Conservation (phyloP, 2,329 filamentous ascomycete species). For the Capronia americana region DNA sequence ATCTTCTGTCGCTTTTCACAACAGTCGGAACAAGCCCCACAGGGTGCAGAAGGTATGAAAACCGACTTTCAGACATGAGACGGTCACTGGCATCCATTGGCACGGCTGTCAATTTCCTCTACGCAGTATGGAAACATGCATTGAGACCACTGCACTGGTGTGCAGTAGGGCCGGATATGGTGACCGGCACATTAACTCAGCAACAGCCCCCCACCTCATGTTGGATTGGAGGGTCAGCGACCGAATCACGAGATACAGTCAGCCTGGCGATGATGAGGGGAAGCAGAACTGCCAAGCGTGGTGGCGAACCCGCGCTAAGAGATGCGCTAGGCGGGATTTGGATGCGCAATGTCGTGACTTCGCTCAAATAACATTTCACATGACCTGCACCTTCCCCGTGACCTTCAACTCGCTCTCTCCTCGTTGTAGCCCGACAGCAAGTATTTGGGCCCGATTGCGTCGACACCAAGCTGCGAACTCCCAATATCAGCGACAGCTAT, state of each 20-base stretch:
- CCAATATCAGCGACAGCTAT: conserved; percentile 6
- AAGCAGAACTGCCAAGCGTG: not conserved
- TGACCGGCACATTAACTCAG: not conserved
- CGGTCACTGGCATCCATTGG: too few relatives aligned
- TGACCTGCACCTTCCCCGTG: conserved; percentile 16
- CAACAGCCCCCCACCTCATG: not conserved
- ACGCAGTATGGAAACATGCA: not conserved
- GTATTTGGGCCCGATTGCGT: not conserved
- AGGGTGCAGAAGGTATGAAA: not conserved
- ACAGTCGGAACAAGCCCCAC: not conserved
- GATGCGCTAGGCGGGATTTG: conserved; percentile 3
- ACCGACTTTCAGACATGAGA: not conserved
- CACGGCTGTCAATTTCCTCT: too few relatives aligned
- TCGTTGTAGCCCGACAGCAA: not conserved
- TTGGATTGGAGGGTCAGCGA: conserved; percentile 11
- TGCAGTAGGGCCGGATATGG: not conserved
- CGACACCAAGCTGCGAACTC: not conserved
- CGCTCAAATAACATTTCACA: conserved; percentile 12
- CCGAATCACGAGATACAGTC: conserved; percentile 22
- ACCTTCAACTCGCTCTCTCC: conserved; percentile 1
- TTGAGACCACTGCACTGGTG: not conserved
- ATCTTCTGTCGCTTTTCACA: too few relatives aligned
- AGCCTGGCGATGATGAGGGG: conserved; percentile 2
- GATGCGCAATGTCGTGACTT: conserved; percentile 1
- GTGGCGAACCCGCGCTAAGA: not conserved